Conservation (phyloP, 2,329 filamentous ascomycete species). For the Graphium sp. region DNA sequence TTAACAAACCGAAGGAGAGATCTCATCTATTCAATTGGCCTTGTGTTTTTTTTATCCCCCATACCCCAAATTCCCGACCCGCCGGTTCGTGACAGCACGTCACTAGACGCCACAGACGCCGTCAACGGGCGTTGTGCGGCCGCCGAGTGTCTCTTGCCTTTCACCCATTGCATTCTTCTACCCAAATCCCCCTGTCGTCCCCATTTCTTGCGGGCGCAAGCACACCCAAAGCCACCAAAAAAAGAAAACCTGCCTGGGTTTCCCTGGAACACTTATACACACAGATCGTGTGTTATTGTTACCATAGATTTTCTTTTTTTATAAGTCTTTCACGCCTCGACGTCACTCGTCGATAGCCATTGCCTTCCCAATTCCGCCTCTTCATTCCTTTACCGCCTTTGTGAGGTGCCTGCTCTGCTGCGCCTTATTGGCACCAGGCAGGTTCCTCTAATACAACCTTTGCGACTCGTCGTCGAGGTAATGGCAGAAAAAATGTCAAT, state of each 20-base stretch:
- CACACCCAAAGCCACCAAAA: not conserved
- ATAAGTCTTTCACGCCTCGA: not conserved
- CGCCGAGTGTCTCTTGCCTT: no score
- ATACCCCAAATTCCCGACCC: no score
- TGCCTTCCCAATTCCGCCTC: conserved; percentile 1
- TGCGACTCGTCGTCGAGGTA: no score
- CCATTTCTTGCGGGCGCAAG: conserved; percentile 5
- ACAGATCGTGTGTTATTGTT: not conserved
- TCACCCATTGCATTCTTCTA: no score
- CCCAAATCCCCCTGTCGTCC: conserved; percentile 4
- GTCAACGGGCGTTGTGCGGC: no score
- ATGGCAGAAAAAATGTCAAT: conserved; percentile 56
- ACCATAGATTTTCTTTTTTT: not conserved
- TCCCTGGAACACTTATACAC: not conserved
- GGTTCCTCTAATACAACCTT: not conserved
- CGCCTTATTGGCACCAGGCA: not conserved
- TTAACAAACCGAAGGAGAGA: no score
- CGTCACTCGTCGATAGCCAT: not conserved
- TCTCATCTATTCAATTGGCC: no score
- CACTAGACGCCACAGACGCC: no score
- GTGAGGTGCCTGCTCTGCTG: no score
- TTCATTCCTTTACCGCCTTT: conserved; percentile 2
- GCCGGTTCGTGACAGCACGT: no score
- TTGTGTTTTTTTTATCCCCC: no score
- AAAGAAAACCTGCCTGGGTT: not conserved